A percentile compares a stretch with the other conserved stretches of the same genome.
Evolutionary conservation across 2,329 filamentous ascomycete species (phyloP).

Genomic region (Calonectria honghensis): DNA sequence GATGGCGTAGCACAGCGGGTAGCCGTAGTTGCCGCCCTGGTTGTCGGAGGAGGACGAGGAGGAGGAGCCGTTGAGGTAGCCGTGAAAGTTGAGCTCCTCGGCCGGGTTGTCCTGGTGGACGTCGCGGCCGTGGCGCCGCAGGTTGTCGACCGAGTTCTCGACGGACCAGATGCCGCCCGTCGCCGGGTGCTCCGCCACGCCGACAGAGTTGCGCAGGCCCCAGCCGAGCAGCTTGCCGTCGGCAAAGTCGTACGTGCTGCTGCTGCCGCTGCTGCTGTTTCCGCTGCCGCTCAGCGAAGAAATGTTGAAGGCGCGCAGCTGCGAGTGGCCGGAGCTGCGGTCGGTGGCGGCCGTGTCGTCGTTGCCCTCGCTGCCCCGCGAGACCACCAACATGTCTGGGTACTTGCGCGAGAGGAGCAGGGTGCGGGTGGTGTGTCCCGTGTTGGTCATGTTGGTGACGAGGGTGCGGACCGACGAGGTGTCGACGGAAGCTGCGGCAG

Average conservation of each 20-base stretch:
- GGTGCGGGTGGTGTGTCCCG: slow-evolving; percentile 80
- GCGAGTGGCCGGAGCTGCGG: slow-evolving; percentile 75
- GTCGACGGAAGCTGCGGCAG: slow-evolving; percentile 66
- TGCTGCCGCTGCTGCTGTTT: slow-evolving; percentile 46
- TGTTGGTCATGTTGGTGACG: slow-evolving; percentile 77
- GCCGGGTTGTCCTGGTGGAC: slow-evolving; percentile 82
- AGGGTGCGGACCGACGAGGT: slow-evolving; percentile 67
- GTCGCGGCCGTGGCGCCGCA: slow-evolving; percentile 74
- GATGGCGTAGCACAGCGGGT: slow-evolving; percentile 80
- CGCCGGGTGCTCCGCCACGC: slow-evolving; percentile 77
- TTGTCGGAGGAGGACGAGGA: slow-evolving; percentile 32
- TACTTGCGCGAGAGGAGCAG: slow-evolving; percentile 75
- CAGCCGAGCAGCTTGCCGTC: slow-evolving; percentile 74
- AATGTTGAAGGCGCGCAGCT: slow-evolving; percentile 77
- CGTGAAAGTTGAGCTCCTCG: slow-evolving; percentile 84
- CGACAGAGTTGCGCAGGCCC: slow-evolving; percentile 84
- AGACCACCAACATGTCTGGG: slow-evolving; percentile 77
- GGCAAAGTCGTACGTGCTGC: slow-evolving; percentile 65
- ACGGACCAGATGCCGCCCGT: slow-evolving; percentile 75
- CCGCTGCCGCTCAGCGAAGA: slow-evolving; percentile 52
- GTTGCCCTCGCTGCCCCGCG: slow-evolving; percentile 78
- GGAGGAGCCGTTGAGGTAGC: slow-evolving; percentile 67
- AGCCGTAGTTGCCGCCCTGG: slow-evolving; percentile 78
- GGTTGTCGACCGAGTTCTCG: slow-evolving; percentile 82
- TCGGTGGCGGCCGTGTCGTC: slow-evolving; percentile 74